Conservation (phyloP, 345 rosid species). For the Rhizophora mangle region DNA sequence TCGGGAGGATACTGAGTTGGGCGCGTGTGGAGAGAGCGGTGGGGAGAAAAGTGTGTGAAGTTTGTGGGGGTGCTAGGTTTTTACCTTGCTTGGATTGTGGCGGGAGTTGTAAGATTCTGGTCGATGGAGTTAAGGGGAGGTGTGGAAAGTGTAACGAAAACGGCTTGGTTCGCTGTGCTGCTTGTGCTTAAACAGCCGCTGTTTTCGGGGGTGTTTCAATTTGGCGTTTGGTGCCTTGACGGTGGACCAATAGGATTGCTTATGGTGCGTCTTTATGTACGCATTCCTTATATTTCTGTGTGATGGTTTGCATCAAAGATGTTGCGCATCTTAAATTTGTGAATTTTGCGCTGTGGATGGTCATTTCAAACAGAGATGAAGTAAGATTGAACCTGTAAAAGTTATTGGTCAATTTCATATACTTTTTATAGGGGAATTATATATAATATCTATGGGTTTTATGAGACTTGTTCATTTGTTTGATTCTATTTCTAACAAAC, state of each 20-base stretch:
- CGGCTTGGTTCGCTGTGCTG: slow-evolving; percentile 72
- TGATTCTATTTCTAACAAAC: too few species aligned
- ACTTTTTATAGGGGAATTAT: too few species aligned
- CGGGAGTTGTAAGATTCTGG: slow-evolving; percentile 77
- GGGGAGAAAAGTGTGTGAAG: slow-evolving; percentile 73
- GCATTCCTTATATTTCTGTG: not conserved
- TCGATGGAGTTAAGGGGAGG: slow-evolving; percentile 47
- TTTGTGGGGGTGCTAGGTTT: slow-evolving; percentile 88
- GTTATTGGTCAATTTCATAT: too few species aligned
- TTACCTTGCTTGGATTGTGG: slow-evolving; percentile 84
- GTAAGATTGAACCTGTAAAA: too few species aligned
- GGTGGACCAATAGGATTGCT: not conserved
- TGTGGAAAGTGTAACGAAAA: slow-evolving; percentile 82
- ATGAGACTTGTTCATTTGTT: too few species aligned
- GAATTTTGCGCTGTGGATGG: too few species aligned
- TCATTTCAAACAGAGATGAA: too few species aligned
- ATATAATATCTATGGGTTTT: too few species aligned
- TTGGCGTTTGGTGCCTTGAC: not conserved
- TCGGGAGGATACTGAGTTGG: slow-evolving; percentile 57
- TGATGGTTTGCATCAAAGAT: not conserved
- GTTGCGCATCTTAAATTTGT: too few species aligned
- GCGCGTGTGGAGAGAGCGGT: slow-evolving; percentile 66
- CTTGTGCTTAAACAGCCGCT: slow-evolving; percentile 34
- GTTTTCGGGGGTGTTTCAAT: not conserved
- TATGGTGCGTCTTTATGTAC: not conserved